Percentiles rank a stretch among this genome's conserved stretches.
These are phyloP conservation scores for Endothia cerciana DNA, from an alignment of 2,329 filamentous ascomycete genomes.

Conservation along the genomic window DNA sequence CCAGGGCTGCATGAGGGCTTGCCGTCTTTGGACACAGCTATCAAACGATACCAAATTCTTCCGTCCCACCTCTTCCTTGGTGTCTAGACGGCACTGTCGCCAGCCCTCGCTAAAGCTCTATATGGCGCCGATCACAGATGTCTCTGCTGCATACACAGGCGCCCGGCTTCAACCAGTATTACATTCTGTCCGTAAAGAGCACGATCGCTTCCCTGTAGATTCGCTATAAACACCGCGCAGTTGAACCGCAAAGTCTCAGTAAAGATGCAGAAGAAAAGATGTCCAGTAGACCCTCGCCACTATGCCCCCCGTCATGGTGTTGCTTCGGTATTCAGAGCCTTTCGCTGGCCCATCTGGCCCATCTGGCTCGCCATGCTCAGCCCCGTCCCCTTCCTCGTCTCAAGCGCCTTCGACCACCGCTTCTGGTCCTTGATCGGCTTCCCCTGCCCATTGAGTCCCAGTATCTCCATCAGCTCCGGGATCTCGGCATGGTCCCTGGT, in stretches of 20 bases:
- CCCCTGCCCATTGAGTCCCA: slow-evolving; percentile 57
- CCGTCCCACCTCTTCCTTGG: not conserved
- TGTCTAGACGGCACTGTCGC: not conserved
- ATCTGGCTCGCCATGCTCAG: slow-evolving; percentile 50
- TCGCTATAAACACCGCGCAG: not conserved
- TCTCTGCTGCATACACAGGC: not conserved
- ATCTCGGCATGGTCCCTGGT: slow-evolving; percentile 80
- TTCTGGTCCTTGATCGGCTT: slow-evolving; percentile 45
- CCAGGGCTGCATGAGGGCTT: too few species aligned
- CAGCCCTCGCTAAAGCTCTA: not conserved
- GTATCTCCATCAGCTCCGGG: slow-evolving; percentile 63
- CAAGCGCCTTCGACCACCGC: slow-evolving; percentile 51
- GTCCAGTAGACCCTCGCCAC: too few species aligned
- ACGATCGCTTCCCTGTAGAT: not conserved
- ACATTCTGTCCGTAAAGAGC: not conserved
- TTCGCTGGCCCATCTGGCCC: slow-evolving; percentile 24
- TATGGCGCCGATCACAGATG: not conserved
- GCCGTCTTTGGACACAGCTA: too few species aligned
- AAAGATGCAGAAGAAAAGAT: not conserved
- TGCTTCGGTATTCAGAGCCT: not conserved
- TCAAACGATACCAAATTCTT: too few species aligned
- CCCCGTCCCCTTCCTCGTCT: slow-evolving; percentile 57
- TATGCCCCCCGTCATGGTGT: not conserved
- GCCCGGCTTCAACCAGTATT: not conserved
- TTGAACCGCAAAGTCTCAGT: not conserved